Conservation (phyloP, 2,329 filamentous ascomycete species). For the Talaromyces sp. region DNA sequence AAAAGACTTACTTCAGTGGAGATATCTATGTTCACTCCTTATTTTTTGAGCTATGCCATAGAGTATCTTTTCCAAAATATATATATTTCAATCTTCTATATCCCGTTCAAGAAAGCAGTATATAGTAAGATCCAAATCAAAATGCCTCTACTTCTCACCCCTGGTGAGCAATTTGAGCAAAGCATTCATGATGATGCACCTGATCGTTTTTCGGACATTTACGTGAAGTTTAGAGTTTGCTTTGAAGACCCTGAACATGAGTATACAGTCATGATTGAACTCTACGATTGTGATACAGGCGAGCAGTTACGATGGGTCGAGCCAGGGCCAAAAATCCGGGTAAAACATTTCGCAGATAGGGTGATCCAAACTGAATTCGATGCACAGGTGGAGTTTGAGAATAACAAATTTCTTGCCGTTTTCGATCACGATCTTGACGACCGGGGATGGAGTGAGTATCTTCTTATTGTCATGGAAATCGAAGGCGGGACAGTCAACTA, state of each 20-base stretch:
- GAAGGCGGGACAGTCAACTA: neutral
- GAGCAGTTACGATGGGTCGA: neutral
- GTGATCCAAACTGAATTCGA: neutral
- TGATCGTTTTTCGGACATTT: neutral
- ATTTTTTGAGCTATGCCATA: neutral
- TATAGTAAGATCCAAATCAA: neutral
- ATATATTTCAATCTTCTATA: neutral
- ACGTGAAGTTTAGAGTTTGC: neutral
- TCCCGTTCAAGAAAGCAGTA: neutral
- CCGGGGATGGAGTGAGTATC: neutral
- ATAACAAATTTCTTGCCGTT: neutral
- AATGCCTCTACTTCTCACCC: neutral
- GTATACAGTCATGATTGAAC: neutral
- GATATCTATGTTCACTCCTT: neutral
- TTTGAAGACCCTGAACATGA: neutral
- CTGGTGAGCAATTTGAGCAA: neutral
- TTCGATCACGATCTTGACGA: neutral
- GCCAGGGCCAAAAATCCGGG: neutral
- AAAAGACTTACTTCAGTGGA: neutral
- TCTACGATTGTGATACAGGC: neutral
- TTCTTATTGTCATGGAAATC: neutral
- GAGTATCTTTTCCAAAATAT: neutral
- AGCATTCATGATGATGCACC: neutral
- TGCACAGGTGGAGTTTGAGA: neutral
- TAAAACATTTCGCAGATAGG: neutral